Evolutionary conservation across 345 rosid species (phyloP), one percentile per base, ranked within the genome.

Genomic region (Populus deltoides): DNA sequence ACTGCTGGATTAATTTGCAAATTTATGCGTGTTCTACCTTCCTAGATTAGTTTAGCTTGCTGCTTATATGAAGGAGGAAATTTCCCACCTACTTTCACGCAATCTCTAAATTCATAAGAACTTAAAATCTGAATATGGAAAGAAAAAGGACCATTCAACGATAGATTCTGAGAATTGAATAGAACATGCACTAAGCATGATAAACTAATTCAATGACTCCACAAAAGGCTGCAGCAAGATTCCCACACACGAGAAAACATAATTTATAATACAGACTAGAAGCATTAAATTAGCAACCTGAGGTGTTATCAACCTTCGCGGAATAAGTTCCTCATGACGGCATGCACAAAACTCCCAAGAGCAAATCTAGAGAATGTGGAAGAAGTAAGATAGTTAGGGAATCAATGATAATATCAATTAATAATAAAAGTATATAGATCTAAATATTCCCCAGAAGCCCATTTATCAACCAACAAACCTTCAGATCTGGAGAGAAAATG

Each of bases 281-380:
- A 51, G 57, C 8, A 6, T 20, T 51, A 51, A 51, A 33, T 66
- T 24, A 27, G 31, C 35, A 49, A 96, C 99, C 99, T 96, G 98
- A 3, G 97, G 99, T 77, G 89, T 88, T 86, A 96, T 83, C 80
- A 92, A 87, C 82, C 94, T 85, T 86, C 97, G 82, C 33, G 99
- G 99, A 71, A 96, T 93, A 67, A 96, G 98, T 86, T 93, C 99
- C 82, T 96, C 99, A 63, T 93, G 99, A 69, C 92, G 93, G 79
- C 98, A 90, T 74, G 99, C 98, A 86, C 99, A 96, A 88, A 96
- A 96, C 72, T 93, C 99, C 99, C 99, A 96, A 31, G 95, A 92
- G 80, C 92, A 91, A 79, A 96, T 96, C 99, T 96, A 86, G 66
- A 68, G 74, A 74, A 27, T 7, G 29, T 38, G 16, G 38, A 79